Percentiles rank a stretch among this genome's conserved stretches.
phyloP scores from a whole-genome alignment of 495 filamentous ascomycete species.

The Hypoxylon intermedium region DNA sequence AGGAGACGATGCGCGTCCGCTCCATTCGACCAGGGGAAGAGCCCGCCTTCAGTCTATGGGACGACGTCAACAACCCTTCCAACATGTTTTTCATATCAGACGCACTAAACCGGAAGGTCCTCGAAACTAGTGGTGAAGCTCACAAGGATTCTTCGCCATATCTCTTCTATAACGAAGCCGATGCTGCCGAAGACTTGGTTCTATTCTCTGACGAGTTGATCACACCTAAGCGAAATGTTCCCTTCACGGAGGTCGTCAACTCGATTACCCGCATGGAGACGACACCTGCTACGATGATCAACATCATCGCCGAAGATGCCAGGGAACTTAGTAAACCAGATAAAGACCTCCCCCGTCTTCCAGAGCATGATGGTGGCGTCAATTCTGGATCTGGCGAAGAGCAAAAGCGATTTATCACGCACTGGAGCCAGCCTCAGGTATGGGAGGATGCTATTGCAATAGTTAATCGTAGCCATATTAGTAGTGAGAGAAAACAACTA shows the following conservation, averaged over 20 bases:
- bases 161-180: conserved; percentile 53
- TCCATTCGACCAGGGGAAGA: too few species aligned
- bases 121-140: conserved; percentile 15
- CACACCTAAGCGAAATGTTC: conserved; percentile 38
- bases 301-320: conserved; percentile 26
- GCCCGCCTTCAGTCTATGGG: too few species aligned
- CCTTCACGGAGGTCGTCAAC: conserved; percentile 49
- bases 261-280: conserved; percentile 46
- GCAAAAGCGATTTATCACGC: background rate
- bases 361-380: conserved; percentile 14
- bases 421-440: conserved; percentile 20
- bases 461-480: conserved; percentile 24
- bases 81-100: conserved; percentile 35
- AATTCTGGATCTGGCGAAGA: conserved; percentile 9
- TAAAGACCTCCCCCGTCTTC: conserved; percentile 11
- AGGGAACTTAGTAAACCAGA: conserved; percentile 23
- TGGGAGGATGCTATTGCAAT: conserved; percentile 29
- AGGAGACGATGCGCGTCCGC: too few species aligned
- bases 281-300: conserved; percentile 38
- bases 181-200: conserved; percentile 54
- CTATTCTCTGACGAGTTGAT: conserved; percentile 53
- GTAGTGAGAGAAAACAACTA: conserved; percentile 9
- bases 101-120: conserved; percentile 19
- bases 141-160: conserved; percentile 28
- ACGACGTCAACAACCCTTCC: too few species aligned